Evolutionary conservation across 805 yeast genomes (phyloP), one percentile per base, ranked within the genome.

Genomic region (Yarrowia osloensis): DNA sequence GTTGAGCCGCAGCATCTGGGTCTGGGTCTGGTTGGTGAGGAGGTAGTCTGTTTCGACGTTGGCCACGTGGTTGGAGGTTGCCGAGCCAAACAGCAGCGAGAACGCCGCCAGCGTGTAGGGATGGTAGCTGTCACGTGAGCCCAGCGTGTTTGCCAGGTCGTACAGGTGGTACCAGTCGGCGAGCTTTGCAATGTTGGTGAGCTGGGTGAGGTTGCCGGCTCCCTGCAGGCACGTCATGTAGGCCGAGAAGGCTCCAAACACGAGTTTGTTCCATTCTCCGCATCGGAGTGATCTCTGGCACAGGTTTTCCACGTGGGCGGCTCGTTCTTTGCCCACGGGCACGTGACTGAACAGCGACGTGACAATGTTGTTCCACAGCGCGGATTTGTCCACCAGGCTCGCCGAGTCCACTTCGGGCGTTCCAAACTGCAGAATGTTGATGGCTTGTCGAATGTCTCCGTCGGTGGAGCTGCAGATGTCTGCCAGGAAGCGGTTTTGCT

Each of bases 381-480:
- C 63, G 1, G 39, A 28, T 28, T 57, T 37, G 11, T 57, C 63
- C 28, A 40, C 63, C 19, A 13, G 24, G 15, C 9, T 19, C 1
- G 19, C 50, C 5, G 29, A 11, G 19, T 39, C 22, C 3, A 19
- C 65, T 9, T 42, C 65, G 3, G 47, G 47, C 1, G 28, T 59
- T 8, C 54, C 54, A 73, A 94, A 93, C 71, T 94, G 98, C 42
- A 94, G 75, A 71, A 87, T 84, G 73, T 94, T 94, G 44, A 94
- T 80, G 76, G 97, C 89, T 29, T 91, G 90, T 71, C 99, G 80
- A 21, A 95, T 81, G 77, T 94, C 99, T 46, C 90, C 90, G 70
- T 90, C 91, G 40, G 92, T 85, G 1, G 86, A 75, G 59, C 85
- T 87, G 6, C 90, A 87, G 11, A 94, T 78, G 49, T 88, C 90